Percentiles rank a stretch among this genome's conserved stretches.
phyloP scores from a whole-genome alignment of 805 yeast species.

The Clavispora santaluciae region DNA sequence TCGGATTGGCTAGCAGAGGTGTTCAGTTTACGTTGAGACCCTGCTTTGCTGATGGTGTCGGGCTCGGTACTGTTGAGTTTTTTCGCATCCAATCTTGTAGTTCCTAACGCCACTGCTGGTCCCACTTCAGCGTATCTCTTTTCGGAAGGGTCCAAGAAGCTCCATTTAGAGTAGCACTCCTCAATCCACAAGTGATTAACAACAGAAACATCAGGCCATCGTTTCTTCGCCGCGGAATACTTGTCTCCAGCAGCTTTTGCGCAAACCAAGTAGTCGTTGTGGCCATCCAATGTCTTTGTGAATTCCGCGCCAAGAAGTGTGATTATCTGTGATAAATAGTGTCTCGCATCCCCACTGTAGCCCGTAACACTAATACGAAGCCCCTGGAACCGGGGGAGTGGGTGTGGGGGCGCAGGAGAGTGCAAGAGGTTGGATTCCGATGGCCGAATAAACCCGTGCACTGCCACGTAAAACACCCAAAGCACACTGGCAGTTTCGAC shows the following conservation, averaged over 20 bases:
- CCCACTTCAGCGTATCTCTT: conserved; percentile 44
- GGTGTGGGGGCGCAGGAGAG: conserved; percentile 57
- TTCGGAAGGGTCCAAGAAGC: conserved; percentile 38
- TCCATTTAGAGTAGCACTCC: conserved; percentile 64
- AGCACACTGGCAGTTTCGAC: conserved; percentile 56
- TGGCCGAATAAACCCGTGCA: conserved; percentile 56
- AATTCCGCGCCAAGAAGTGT: conserved; percentile 70
- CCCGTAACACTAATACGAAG: conserved; percentile 66
- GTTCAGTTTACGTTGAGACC: background rate
- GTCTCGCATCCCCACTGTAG: conserved; percentile 80
- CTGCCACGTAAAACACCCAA: conserved; percentile 72
- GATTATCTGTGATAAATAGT: conserved; percentile 61
- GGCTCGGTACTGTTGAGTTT: background rate
- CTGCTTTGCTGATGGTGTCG: background rate
- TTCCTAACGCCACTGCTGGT: conserved; percentile 31
- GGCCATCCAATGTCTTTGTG: conserved; percentile 58
- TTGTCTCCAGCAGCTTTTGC: conserved; percentile 69
- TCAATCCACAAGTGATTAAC: conserved; percentile 89
- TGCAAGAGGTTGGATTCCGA: conserved; percentile 52
- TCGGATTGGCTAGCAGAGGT: background rate
- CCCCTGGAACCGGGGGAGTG: conserved; percentile 51
- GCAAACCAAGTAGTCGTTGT: conserved; percentile 69
- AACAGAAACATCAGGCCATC: conserved; percentile 56
- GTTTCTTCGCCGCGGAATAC: conserved; percentile 57
- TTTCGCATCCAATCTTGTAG: background rate